phyloP scores from a whole-genome alignment of 805 yeast species.

The Lachancea kluyveri region DNA sequence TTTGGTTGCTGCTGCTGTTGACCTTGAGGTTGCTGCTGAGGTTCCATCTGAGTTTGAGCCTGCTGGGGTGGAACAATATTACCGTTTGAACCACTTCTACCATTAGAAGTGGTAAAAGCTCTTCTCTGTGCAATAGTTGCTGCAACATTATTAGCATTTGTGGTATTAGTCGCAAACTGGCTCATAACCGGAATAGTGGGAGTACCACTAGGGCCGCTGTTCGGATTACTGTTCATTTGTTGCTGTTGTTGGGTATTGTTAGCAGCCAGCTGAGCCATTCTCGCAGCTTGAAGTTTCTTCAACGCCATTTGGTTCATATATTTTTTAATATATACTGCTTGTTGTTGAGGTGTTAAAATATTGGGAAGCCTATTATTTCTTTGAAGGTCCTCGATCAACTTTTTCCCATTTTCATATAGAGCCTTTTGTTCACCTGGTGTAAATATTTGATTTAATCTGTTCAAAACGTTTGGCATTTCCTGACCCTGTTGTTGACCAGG shows the following conservation, averaged over 20 bases:
- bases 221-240: conserved; percentile 5
- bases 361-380: conserved; percentile 23
- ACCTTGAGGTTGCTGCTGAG: conserved; percentile 18
- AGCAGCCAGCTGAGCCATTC: conserved; percentile 21
- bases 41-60: conserved; percentile 1
- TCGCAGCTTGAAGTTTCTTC: conserved; percentile 26
- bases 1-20: conserved; percentile 18
- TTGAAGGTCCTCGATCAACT: conserved; percentile 31
- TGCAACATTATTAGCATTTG: neutral
- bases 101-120: conserved; percentile 2
- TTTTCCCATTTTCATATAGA: conserved; percentile 31
- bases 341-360: conserved; percentile 13
- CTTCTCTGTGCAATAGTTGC: conserved; percentile 6
- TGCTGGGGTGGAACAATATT: neutral
- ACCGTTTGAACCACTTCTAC: conserved; percentile 1
- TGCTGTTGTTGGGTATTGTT: conserved; percentile 8
- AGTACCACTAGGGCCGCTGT: conserved; percentile 1
- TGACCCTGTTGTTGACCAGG: conserved; percentile 19
- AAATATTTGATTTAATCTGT: conserved; percentile 30
- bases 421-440: conserved; percentile 32
- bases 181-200: conserved; percentile 6
- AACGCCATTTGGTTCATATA: conserved; percentile 33
- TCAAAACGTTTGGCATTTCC: conserved; percentile 28
- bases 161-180: conserved; percentile 5
- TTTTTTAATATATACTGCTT: conserved; percentile 29